Evolutionary conservation across 2,329 filamentous ascomycete species (phyloP).

Genomic region (Elsinoe australis): DNA sequence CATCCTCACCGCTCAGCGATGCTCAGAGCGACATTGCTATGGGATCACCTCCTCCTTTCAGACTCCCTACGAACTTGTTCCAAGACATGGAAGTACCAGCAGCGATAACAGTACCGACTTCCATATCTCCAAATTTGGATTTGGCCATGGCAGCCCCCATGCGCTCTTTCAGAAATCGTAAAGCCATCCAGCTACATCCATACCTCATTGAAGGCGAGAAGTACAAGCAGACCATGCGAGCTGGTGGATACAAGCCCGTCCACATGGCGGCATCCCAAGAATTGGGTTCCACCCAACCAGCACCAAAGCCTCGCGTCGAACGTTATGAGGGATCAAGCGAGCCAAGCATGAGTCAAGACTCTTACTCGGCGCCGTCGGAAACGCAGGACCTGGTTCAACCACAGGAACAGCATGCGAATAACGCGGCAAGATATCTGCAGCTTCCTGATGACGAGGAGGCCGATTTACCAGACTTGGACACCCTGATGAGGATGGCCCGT

Average conservation of each 20-base stretch:
- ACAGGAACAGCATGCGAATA: too few relatives aligned
- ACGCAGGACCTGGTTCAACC: not conserved
- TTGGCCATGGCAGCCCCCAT: slow-evolving; percentile 17
- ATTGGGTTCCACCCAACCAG: slow-evolving; percentile 17
- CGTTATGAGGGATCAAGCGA: slow-evolving; percentile 1
- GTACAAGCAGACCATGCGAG: slow-evolving; percentile 38
- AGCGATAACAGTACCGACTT: slow-evolving; percentile 3
- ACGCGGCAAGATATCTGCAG: not conserved
- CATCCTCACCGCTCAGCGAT: slow-evolving; percentile 26
- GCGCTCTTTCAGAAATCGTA: slow-evolving; percentile 38
- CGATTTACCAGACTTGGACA: not conserved
- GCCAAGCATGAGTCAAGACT: slow-evolving; percentile 12
- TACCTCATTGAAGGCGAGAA: slow-evolving; percentile 39
- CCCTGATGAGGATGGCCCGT: not conserved
- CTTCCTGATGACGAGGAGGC: not conserved
- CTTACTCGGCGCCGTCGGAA: not conserved
- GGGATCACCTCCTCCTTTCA: not conserved
- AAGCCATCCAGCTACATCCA: slow-evolving; percentile 44
- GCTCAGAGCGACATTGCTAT: slow-evolving; percentile 17
- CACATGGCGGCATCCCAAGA: slow-evolving; percentile 24
- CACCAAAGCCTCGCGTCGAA: slow-evolving; percentile 1
- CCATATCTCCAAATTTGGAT: slow-evolving; percentile 4
- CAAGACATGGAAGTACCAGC: not conserved
- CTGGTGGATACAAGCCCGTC: slow-evolving; percentile 39
- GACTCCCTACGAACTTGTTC: not conserved